Evolutionary conservation across 805 yeast genomes (phyloP).

Genomic region (Candida gorgasii): DNA sequence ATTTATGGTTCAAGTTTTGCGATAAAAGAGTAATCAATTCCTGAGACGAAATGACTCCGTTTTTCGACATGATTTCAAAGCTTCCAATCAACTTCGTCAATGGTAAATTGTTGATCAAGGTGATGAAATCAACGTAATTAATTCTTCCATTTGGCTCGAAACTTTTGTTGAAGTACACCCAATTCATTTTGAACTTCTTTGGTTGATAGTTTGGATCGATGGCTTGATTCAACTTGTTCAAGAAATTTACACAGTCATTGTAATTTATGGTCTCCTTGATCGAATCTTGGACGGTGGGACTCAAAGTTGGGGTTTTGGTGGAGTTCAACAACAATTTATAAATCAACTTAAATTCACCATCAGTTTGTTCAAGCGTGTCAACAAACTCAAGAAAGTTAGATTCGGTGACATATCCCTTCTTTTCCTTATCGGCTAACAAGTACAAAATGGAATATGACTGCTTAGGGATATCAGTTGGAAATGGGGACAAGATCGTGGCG

Average conservation of each 20-base stretch:
- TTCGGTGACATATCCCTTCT: conserved; percentile 65
- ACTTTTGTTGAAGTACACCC: conserved; percentile 42
- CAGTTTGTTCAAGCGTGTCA: conserved; percentile 38
- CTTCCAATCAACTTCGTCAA: conserved; percentile 46
- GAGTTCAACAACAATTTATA: conserved; percentile 18
- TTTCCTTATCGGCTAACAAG: conserved; percentile 72
- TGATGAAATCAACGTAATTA: conserved; percentile 39
- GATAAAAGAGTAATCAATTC: conserved; percentile 35
- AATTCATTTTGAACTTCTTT: conserved; percentile 41
- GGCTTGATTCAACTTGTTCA: conserved; percentile 39
- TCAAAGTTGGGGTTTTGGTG: conserved; percentile 5
- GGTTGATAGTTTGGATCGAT: conserved; percentile 44
- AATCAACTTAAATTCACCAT: conserved; percentile 32
- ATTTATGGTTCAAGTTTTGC: conserved; percentile 42
- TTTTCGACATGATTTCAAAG: conserved; percentile 37
- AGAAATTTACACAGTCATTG: conserved; percentile 34
- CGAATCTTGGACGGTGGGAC: conserved; percentile 15
- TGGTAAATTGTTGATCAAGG: conserved; percentile 44
- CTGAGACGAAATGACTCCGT: conserved; percentile 29
- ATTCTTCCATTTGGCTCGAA: conserved; percentile 42
- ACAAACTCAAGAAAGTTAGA: conserved; percentile 77
- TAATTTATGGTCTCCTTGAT: conserved; percentile 18
- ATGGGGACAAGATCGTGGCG: conserved; percentile 41
- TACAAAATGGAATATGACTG: conserved; percentile 58
- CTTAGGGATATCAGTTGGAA: conserved; percentile 39